These are phyloP conservation scores for Pichia manshurica DNA, from an alignment of 805 yeast genomes.

Conservation along the genomic window DNA sequence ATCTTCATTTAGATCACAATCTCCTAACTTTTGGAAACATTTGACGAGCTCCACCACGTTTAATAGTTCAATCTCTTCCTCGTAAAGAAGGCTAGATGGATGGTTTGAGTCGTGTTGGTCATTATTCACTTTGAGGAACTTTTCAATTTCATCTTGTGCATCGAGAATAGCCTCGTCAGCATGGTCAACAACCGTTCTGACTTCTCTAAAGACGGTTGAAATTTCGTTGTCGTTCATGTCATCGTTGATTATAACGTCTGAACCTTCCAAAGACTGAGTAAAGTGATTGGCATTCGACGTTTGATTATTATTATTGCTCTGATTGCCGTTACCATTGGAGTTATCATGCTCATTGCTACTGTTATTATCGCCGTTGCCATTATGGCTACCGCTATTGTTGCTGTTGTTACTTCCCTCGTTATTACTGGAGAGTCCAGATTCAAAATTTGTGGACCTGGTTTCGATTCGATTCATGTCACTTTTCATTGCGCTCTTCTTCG, in stretches of 20 bases:
- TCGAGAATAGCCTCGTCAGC: slow-evolving; percentile 26
- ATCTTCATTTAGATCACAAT: slow-evolving; percentile 7
- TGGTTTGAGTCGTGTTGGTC: background rate
- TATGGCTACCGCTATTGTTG: background rate
- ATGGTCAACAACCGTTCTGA: slow-evolving; percentile 23
- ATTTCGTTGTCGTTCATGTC: slow-evolving; percentile 20
- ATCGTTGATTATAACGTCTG: slow-evolving; percentile 10
- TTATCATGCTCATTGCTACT: background rate
- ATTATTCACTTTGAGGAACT: slow-evolving; percentile 13
- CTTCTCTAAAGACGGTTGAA: slow-evolving; percentile 24
- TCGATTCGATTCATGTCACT: background rate
- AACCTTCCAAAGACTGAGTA: background rate
- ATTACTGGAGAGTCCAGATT: background rate
- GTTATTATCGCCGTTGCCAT: background rate
- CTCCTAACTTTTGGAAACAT: slow-evolving; percentile 25
- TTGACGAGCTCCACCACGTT: slow-evolving; percentile 25
- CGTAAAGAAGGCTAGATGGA: slow-evolving; percentile 13
- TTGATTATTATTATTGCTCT: background rate
- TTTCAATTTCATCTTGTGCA: slow-evolving; percentile 24
- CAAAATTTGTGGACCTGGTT: background rate
- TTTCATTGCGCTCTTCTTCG: slow-evolving; percentile 20
- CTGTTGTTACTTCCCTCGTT: background rate
- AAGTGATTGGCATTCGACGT: background rate
- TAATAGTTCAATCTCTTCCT: slow-evolving; percentile 23
- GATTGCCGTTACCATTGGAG: background rate